These are phyloP conservation scores for Coemansia sp. DNA, from an alignment of 192 early-diverging fungal species.

Conservation along the genomic window DNA sequence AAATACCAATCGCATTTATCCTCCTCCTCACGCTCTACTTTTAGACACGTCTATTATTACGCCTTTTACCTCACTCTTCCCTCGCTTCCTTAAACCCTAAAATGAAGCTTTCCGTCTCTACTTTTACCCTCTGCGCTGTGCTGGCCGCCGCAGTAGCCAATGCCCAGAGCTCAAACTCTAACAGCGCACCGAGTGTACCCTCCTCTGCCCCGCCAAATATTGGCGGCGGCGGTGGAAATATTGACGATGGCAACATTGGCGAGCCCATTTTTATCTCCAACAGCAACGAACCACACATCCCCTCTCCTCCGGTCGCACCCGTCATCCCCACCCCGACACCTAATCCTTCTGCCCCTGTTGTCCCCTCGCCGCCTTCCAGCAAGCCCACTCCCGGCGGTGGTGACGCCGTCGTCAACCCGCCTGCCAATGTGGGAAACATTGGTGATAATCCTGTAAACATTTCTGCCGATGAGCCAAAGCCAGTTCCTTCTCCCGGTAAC, in stretches of 20 bases:
- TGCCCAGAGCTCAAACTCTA: constrained; percentile 17
- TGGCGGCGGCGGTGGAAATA: not conserved
- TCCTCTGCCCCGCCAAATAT: not conserved
- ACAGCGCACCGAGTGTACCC: not conserved
- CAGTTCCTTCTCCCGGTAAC: not conserved
- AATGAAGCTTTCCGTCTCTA: constrained; percentile 35
- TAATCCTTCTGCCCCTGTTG: not conserved
- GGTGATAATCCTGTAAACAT: constrained; percentile 5
- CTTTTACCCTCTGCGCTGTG: constrained; percentile 27
- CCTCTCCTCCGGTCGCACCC: not conserved
- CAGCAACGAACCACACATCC: not conserved
- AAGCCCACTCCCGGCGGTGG: not conserved
- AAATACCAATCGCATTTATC: not conserved
- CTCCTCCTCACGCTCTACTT: not conserved
- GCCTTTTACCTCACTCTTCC: not conserved
- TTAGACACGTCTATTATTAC: not conserved
- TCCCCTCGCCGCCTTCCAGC: not conserved
- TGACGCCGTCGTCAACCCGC: not conserved
- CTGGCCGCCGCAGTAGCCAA: constrained; percentile 23
- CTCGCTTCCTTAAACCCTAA: not conserved
- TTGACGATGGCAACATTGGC: constrained; percentile 1
- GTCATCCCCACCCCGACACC: not conserved
- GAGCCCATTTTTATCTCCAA: constrained; percentile 12
- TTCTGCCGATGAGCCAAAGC: not conserved
- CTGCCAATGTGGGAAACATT: not conserved